phyloP scores from a whole-genome alignment of 2,329 filamentous ascomycete genomes.

The Ophiostoma novo-ulmi region DNA sequence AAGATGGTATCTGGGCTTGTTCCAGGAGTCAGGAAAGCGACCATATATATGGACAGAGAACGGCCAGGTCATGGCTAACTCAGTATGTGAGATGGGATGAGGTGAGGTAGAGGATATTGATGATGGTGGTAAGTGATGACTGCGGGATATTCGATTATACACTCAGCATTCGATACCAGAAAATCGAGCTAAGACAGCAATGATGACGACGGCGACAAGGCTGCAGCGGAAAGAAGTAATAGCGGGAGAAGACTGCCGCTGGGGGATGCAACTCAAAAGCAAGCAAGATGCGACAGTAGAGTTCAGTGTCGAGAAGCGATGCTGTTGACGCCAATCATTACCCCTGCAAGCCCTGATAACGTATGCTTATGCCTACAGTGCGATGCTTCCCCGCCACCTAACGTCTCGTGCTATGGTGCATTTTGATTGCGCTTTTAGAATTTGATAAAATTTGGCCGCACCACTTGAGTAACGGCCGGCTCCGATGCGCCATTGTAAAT shows the following conservation, averaged over 20 bases:
- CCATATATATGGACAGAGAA: conserved; percentile 3
- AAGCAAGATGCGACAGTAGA: neutral
- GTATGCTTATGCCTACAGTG: neutral
- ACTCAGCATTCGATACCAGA: neutral
- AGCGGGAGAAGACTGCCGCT: neutral
- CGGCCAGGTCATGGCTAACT: neutral
- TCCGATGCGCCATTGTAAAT: neutral
- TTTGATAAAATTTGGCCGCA: neutral
- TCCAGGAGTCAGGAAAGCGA: neutral
- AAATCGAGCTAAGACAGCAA: neutral
- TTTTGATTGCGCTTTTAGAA: neutral
- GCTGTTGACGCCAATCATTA: neutral
- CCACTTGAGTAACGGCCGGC: neutral
- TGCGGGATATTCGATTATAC: conserved; percentile 2
- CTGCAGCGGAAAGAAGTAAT: neutral
- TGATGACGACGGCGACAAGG: neutral
- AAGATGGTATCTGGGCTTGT: conserved; percentile 28
- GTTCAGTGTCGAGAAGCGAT: neutral
- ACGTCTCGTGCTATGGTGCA: neutral
- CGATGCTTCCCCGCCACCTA: neutral
- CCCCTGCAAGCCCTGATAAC: conserved; percentile 10
- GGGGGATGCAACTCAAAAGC: neutral
- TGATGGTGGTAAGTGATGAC: neutral
- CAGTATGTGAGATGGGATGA: neutral
- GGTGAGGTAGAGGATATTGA: neutral